These are phyloP conservation scores for Zelopaecilomyces penicillatus DNA, from an alignment of 2,329 filamentous ascomycete species.

Conservation along the genomic window DNA sequence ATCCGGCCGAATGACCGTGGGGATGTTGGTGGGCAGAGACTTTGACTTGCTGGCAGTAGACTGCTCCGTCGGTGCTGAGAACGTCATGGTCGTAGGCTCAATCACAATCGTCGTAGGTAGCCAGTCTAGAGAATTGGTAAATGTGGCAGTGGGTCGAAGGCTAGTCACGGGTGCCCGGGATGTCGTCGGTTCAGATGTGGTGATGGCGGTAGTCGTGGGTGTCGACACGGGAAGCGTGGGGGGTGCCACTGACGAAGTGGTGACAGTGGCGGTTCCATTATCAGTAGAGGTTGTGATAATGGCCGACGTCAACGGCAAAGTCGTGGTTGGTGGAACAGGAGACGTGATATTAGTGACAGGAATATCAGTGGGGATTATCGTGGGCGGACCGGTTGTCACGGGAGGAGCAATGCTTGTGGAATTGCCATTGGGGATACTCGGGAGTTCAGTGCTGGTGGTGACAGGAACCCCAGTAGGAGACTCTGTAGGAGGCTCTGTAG, in stretches of 20 bases:
- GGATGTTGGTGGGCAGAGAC: conserved; percentile 57
- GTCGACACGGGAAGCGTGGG: conserved; percentile 13
- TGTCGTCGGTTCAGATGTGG: neutral
- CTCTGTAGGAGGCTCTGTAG: neutral
- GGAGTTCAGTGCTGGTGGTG: conserved; percentile 4
- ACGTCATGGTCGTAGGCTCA: conserved; percentile 35
- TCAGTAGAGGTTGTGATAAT: conserved; percentile 2
- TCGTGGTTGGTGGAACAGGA: neutral
- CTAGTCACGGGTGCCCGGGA: conserved; percentile 26
- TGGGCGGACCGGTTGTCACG: neutral
- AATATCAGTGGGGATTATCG: conserved; percentile 1
- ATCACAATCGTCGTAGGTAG: conserved; percentile 55
- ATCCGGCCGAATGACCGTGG: conserved; percentile 66
- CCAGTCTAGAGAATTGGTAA: conserved; percentile 36
- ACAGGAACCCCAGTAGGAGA: conserved; percentile 1
- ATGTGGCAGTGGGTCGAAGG: conserved; percentile 33
- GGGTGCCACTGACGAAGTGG: conserved; percentile 3
- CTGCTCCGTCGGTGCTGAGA: conserved; percentile 19
- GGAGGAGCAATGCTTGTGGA: neutral
- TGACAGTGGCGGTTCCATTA: neutral
- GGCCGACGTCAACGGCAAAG: neutral
- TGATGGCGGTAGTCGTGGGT: conserved; percentile 8
- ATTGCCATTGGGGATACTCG: neutral
- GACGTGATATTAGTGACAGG: conserved; percentile 1
- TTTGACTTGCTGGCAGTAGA: conserved; percentile 36